These are phyloP conservation scores for Boechera retrofracta DNA, from an alignment of 345 rosid species.

Conservation along the genomic window DNA sequence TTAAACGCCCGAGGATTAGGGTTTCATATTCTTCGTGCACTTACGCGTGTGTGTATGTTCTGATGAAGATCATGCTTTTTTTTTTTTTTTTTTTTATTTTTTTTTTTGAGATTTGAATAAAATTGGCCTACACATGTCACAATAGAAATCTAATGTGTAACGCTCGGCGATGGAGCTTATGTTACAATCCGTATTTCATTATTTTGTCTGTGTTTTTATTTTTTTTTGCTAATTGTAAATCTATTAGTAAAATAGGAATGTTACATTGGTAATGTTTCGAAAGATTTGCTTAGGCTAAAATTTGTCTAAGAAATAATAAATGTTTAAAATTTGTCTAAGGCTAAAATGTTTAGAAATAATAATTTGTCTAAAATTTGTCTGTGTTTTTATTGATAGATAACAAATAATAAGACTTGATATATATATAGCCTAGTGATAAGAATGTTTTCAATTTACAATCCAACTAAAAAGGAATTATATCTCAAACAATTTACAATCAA, in stretches of 20 bases:
- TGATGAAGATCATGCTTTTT: no score
- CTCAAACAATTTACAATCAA: not conserved
- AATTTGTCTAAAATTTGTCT: not conserved
- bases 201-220: not conserved
- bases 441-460: not conserved
- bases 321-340: no score
- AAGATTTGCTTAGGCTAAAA: no score
- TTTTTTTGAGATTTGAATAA: not conserved
- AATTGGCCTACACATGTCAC: not conserved
- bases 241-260: no score
- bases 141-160: not conserved
- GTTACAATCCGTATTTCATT: not conserved
- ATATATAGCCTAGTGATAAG: not conserved
- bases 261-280: no score
- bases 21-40: not conserved
- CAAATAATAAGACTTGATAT: not conserved
- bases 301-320: no score
- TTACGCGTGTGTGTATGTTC: not conserved
- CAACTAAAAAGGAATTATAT: not conserved
- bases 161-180: not conserved
- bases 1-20: not conserved
- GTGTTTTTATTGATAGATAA: not conserved
- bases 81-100: not conserved
- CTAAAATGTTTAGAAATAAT: no score
- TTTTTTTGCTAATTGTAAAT: not conserved